Conservation (phyloP, 352 stramenopile genomes). For the Phytopythium mirpurense region DNA sequence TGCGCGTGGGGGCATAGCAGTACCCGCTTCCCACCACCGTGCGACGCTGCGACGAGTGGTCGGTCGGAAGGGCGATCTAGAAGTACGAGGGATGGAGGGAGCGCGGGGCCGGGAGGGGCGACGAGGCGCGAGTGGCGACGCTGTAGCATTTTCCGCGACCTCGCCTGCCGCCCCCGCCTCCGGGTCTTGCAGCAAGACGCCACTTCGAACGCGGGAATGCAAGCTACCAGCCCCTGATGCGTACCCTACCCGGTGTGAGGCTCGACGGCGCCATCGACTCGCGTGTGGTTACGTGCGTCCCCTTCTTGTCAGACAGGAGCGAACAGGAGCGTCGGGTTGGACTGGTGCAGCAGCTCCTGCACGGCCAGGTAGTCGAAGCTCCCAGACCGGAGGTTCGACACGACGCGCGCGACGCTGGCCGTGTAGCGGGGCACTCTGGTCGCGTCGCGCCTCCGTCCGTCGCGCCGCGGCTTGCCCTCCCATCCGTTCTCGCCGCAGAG, state of each 20-base stretch:
- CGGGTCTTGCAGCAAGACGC: neutral
- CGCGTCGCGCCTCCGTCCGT: conserved; percentile 43
- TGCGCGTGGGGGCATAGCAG: neutral
- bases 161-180: neutral
- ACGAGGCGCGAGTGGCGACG: neutral
- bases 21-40: neutral
- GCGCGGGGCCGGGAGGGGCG: neutral
- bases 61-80: conserved; percentile 1
- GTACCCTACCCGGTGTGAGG: too few relatives aligned
- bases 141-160: neutral
- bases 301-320: conserved; percentile 24
- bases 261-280: too few relatives aligned
- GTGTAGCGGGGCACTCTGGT: conserved; percentile 49
- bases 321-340: conserved; percentile 64
- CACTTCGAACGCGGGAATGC: conserved; percentile 1
- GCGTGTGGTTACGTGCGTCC: neutral
- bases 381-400: conserved; percentile 50
- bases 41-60: neutral
- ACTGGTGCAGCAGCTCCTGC: conserved; percentile 62
- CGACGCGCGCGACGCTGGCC: conserved; percentile 40
- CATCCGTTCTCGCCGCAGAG: conserved; percentile 61
- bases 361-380: conserved; percentile 73
- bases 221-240: neutral
- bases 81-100: neutral
- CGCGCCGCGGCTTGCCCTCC: conserved; percentile 52